Conservation (phyloP, 306 rosid species). For the Quercus alba region DNA sequence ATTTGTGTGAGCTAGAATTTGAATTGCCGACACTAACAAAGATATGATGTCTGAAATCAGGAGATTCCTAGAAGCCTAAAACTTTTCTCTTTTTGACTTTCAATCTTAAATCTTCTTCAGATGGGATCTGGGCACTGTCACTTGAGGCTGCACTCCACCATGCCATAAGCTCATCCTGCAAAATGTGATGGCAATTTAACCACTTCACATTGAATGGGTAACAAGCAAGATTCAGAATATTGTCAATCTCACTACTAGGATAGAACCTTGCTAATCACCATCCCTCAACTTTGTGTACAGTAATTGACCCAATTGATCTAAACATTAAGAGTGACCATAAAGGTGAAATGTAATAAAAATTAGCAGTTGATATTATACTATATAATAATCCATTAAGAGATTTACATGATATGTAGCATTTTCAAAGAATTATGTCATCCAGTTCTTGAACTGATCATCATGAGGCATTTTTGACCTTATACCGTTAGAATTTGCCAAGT, state of each 20-base stretch:
- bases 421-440: not conserved
- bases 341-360: too few species aligned
- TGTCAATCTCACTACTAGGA: not conserved
- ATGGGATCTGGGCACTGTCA: conserved; percentile 42
- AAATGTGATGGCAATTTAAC: conserved; percentile 5
- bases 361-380: not conserved
- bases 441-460: too few species aligned
- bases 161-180: conserved; percentile 88
- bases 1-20: not conserved
- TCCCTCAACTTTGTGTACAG: not conserved
- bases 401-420: not conserved
- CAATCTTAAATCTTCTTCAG: conserved; percentile 51
- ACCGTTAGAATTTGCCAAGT: not conserved
- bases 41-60: not conserved
- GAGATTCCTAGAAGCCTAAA: conserved; percentile 52
- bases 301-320: not conserved
- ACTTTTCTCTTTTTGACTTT: conserved; percentile 46
- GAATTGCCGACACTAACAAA: not conserved
- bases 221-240: not conserved
- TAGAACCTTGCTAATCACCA: not conserved
- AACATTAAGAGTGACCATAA: too few species aligned
- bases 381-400: not conserved
- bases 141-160: conserved; percentile 69
- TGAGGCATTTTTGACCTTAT: not conserved
- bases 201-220: conserved; percentile 1